Evolutionary conservation across 129 eudicot species (phyloP).

Genomic region (Flaveria brownii): DNA sequence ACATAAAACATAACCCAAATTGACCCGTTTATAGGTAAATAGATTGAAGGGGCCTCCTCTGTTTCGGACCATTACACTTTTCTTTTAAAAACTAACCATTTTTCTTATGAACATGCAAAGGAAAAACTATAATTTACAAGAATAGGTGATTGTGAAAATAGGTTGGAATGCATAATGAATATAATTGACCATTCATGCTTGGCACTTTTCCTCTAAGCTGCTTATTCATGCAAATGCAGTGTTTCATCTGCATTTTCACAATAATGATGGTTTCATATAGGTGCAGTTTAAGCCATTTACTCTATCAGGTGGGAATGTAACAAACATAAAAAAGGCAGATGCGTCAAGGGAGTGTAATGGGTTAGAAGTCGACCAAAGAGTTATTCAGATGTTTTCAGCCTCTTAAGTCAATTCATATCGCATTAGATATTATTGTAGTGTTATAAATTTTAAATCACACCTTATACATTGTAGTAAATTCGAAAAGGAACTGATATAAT

Average conservation of each 20-base stretch:
- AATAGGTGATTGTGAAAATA: background rate
- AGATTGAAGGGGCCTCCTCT: background rate
- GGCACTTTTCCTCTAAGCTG: background rate
- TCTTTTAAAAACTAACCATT: background rate
- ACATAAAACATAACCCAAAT: background rate
- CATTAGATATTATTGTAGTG: no score
- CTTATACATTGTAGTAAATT: no score
- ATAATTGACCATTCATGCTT: background rate
- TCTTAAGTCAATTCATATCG: no score
- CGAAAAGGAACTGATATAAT: no score
- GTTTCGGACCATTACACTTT: background rate
- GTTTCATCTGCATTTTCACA: background rate
- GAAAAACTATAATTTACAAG: slow-evolving; percentile 2
- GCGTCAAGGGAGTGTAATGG: no score
- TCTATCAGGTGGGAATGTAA: no score
- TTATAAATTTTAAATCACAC: no score
- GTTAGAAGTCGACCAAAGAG: no score
- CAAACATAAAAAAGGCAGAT: no score
- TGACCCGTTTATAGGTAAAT: background rate
- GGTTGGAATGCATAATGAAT: background rate
- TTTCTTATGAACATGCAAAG: background rate
- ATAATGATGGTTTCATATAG: background rate
- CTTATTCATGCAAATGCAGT: background rate
- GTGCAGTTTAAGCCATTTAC: background rate
- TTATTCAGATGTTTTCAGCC: no score